These are phyloP conservation scores for Knoxdaviesia proteae DNA, from an alignment of 2,329 filamentous ascomycete species.

Conservation along the genomic window DNA sequence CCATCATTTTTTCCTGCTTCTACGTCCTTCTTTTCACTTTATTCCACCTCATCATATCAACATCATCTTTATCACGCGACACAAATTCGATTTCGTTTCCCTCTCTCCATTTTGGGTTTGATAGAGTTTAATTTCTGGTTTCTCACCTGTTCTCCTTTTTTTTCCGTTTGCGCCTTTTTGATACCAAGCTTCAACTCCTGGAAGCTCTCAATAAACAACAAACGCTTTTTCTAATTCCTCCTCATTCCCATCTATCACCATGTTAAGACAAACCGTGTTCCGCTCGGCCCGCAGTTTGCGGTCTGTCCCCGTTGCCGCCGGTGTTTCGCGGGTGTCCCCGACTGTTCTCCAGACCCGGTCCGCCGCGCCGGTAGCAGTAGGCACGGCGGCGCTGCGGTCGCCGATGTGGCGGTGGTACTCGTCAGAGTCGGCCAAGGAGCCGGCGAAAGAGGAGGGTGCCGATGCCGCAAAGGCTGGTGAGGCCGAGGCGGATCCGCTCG, in stretches of 20 bases:
- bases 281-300: not conserved
- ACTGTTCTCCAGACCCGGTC: conserved; percentile 2
- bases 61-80: too few relatives aligned
- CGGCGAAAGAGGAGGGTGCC: conserved; percentile 8
- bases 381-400: not conserved
- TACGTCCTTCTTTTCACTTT: too few relatives aligned
- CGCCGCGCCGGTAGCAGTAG: not conserved
- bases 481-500: conserved; percentile 15
- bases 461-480: conserved; percentile 10
- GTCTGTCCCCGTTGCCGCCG: not conserved
- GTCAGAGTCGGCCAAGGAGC: conserved; percentile 6
- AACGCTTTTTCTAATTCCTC: too few relatives aligned
- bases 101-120: too few relatives aligned
- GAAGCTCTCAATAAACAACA: too few relatives aligned
- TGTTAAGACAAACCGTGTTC: conserved; percentile 3
- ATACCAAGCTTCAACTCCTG: not conserved
- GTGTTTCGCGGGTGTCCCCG: conserved; percentile 1
- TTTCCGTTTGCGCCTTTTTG: not conserved
- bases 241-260: not conserved
- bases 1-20: too few relatives aligned
- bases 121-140: too few relatives aligned
- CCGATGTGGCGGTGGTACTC: conserved; percentile 4
- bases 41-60: too few relatives aligned
- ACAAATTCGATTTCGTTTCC: too few relatives aligned
- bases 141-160: not conserved